Conservation (phyloP, 2,329 filamentous ascomycete species). For the Tolypocladium paradoxum region DNA sequence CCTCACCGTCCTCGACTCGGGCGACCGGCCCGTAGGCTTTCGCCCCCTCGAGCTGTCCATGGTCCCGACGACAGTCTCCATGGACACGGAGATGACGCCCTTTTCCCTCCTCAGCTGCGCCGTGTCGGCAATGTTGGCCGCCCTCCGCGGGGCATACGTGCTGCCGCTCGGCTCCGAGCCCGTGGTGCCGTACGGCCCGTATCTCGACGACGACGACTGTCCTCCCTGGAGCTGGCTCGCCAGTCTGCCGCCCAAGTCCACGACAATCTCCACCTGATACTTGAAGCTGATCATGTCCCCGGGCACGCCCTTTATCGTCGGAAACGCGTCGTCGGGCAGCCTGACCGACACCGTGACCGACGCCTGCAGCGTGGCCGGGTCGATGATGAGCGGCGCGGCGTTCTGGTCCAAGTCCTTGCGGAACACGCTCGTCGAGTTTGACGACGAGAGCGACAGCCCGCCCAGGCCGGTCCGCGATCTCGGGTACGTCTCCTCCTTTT, state of each 20-base stretch:
- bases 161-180: conserved; percentile 14
- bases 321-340: conserved; percentile 83
- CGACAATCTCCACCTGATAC: conserved; percentile 85
- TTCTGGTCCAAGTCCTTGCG: conserved; percentile 88
- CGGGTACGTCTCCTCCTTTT: conserved; percentile 78
- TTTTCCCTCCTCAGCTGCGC: conserved; percentile 79
- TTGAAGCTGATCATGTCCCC: conserved; percentile 92
- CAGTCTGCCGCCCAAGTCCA: conserved; percentile 83
- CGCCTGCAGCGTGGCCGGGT: conserved; percentile 67
- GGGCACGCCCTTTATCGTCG: conserved; percentile 80
- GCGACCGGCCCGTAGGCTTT: conserved; percentile 13
- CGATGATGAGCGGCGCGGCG: conserved; percentile 78
- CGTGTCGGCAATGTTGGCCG: conserved; percentile 71
- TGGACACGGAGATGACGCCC: conserved; percentile 76
- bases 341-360: conserved; percentile 74
- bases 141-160: conserved; percentile 20
- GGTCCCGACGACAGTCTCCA: conserved; percentile 82
- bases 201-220: conserved; percentile 36
- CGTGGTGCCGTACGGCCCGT: conserved; percentile 20
- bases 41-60: conserved; percentile 51
- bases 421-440: conserved; percentile 83
- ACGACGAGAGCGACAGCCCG: conserved; percentile 76
- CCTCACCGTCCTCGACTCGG: conserved; percentile 15
- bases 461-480: conserved; percentile 78
- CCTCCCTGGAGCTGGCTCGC: conserved; percentile 60